Evolutionary conservation across 495 filamentous ascomycete genomes (phyloP), one percentile per base, ranked within the genome.

Genomic region (Penicillium robsamsonii): DNA sequence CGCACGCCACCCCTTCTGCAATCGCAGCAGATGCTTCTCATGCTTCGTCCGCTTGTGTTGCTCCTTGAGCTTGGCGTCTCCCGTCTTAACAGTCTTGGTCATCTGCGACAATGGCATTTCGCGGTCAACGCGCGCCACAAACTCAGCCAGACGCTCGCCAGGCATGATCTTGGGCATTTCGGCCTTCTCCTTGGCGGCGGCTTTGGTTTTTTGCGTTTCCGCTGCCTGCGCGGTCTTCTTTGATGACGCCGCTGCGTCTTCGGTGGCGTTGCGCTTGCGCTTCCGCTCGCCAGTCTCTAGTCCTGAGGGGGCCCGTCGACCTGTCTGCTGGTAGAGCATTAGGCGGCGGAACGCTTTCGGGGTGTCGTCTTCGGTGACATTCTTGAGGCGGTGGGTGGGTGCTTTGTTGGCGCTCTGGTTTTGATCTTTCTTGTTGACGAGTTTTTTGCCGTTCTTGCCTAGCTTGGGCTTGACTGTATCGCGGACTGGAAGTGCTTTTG

Each of bases 311-410:
- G 78, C 71, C 42, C 78, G 79, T 59, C 80, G 80, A 47, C 85
- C 81, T 0, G 56, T 64, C 25, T 70, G 69, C 57, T 84, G 74
- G 66, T 81, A 82, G 15, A 85, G 82, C 87, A 97, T 91, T 55
- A 96, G 69, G 4, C 89, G 85, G 30, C 81, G 79, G 74, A 97
- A 97, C 6, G 87, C 91, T 46, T 87, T 87, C 6, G 93, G 93
- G 7, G 88, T 92, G 70, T 97, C 93, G 67, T 95, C 85, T 38
- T 80, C 74, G 18, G 68, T 63, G 42, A 74, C 75, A 42, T 61
- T 61, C 52, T 77, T 75, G 54, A 75, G 74, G n/a, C 79, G 74
- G 55, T 55, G 70, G 25, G 43, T 55, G 35, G 60, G 57, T 29
- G 57, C 59, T 18, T 44, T 66, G 25, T 56, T 62, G 17, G 38